phyloP scores from a whole-genome alignment of 2,329 filamentous ascomycete species.

The Juglanconis sp. region DNA sequence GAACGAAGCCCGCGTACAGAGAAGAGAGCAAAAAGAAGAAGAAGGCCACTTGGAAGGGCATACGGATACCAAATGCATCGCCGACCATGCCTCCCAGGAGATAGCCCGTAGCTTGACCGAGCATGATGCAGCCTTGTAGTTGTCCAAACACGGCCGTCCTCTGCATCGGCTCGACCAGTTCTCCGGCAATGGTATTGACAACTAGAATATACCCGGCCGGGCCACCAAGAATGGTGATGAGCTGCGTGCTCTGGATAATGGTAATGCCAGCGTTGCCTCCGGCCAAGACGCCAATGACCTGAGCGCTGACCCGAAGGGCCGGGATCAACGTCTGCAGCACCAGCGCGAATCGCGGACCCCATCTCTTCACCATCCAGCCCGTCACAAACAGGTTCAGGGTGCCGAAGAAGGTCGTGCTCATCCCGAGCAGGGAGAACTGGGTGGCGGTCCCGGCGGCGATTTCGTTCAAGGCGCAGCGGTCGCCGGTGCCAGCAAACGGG shows the following conservation, averaged over 20 bases:
- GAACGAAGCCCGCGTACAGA: constrained; percentile 36
- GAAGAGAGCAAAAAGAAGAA: constrained; percentile 49
- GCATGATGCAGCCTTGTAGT: constrained; percentile 64
- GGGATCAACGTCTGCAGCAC: constrained; percentile 62
- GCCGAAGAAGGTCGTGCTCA: constrained; percentile 62
- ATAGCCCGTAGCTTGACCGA: constrained; percentile 63
- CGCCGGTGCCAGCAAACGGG: constrained; percentile 42
- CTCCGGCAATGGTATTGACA: constrained; percentile 65
- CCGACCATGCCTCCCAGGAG: constrained; percentile 63
- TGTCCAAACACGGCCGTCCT: constrained; percentile 64
- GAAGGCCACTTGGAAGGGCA: constrained; percentile 64
- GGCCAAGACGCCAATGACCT: constrained; percentile 61
- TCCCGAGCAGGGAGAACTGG: constrained; percentile 62
- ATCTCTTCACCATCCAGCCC: constrained; percentile 63
- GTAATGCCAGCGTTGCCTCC: constrained; percentile 62
- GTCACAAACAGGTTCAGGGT: constrained; percentile 66
- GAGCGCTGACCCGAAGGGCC: constrained; percentile 59
- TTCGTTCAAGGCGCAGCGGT: constrained; percentile 57
- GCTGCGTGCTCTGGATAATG: constrained; percentile 64
- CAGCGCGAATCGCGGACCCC: constrained; percentile 62
- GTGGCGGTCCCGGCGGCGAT: constrained; percentile 64
- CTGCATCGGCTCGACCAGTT: constrained; percentile 56
- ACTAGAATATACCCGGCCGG: constrained; percentile 67
- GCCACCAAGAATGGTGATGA: constrained; percentile 66
- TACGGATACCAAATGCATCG: constrained; percentile 58